Conservation (phyloP, 768 basidiomycete genomes). For the Leccinum broughii region DNA sequence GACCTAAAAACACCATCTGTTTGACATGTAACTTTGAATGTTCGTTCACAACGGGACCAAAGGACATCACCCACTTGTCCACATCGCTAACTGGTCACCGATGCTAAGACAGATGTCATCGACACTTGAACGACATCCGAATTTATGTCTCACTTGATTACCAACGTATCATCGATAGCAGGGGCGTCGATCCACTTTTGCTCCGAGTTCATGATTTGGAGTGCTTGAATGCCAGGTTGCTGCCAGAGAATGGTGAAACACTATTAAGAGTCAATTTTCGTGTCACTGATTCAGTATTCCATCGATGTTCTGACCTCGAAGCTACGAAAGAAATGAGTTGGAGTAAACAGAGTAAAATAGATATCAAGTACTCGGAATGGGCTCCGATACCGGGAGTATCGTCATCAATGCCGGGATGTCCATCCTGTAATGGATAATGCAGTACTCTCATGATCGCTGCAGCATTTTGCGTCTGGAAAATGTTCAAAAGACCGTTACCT, state of each 20-base stretch:
- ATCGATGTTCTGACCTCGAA: constrained; percentile 38
- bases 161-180: constrained; percentile 75
- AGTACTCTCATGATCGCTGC: too few species aligned
- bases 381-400: constrained; percentile 83
- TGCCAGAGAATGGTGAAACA: constrained; percentile 90
- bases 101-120: constrained; percentile 45
- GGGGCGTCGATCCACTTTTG: constrained; percentile 83
- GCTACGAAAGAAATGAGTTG: constrained; percentile 25
- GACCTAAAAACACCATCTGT: constrained; percentile 89
- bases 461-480: too few species aligned
- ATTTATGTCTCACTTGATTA: constrained; percentile 66
- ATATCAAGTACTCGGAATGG: constrained; percentile 58
- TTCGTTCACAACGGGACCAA: neutral
- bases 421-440: constrained; percentile 47
- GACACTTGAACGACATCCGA: constrained; percentile 25
- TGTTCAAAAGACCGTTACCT: too few species aligned
- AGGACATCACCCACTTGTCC: constrained; percentile 66
- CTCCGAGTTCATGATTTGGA: constrained; percentile 79
- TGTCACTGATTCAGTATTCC: neutral
- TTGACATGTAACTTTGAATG: neutral
- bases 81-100: constrained; percentile 84
- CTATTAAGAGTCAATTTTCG: constrained; percentile 34
- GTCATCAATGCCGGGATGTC: constrained; percentile 48
- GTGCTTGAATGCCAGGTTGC: constrained; percentile 66
- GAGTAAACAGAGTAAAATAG: neutral